Conservation (phyloP, 345 rosid genomes). For the Rhodamnia argentea region DNA sequence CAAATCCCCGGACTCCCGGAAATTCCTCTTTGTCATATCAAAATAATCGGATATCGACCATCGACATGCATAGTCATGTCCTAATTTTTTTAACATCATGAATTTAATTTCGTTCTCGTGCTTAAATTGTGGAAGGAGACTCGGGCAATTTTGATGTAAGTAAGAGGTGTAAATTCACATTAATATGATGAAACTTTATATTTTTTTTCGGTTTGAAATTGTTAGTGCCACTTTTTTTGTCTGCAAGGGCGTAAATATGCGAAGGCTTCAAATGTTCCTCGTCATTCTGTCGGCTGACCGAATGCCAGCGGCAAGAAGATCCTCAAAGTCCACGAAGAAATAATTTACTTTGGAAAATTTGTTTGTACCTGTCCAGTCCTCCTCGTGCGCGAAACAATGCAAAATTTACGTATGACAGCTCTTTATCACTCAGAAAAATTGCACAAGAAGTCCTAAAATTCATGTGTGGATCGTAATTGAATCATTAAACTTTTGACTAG, state of each 20-base stretch:
- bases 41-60: neutral
- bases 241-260: neutral
- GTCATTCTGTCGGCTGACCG: neutral
- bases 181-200: neutral
- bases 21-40: neutral
- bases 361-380: neutral
- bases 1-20: rapidly evolving
- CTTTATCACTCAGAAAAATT: too few species aligned
- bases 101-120: rapidly evolving
- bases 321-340: neutral
- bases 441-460: neutral
- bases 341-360: neutral
- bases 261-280: neutral
- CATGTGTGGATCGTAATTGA: neutral
- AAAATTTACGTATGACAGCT: neutral
- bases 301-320: neutral
- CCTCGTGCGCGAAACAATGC: neutral
- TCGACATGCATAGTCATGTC: neutral
- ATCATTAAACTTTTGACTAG: neutral
- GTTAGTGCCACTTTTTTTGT: too few species aligned
- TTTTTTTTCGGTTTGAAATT: too few species aligned
- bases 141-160: neutral
- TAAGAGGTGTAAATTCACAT: neutral
- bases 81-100: neutral
- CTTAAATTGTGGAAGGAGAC: neutral